Conservation (phyloP, 352 stramenopile species). For the Phytophthora hybrid region DNA sequence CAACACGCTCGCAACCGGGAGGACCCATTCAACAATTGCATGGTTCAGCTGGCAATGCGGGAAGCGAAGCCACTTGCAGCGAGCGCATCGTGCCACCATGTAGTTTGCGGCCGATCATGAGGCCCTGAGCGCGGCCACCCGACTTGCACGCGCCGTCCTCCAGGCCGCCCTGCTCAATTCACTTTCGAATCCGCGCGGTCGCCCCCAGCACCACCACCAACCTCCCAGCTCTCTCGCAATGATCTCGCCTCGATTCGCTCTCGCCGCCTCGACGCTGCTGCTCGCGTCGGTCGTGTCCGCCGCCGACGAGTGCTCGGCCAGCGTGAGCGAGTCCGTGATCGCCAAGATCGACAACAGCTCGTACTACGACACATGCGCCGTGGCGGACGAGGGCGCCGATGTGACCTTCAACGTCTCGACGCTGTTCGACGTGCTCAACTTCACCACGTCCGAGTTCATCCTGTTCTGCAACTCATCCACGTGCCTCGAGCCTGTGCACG, state of each 20-base stretch:
- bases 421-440: constrained; percentile 55
- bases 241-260: constrained; percentile 20
- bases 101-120: neutral
- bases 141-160: neutral
- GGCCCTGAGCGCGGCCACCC: constrained; percentile 2
- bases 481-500: constrained; percentile 63
- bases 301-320: constrained; percentile 43
- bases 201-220: constrained; percentile 22
- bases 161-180: neutral
- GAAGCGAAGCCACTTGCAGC: neutral
- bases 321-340: constrained; percentile 44
- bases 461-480: constrained; percentile 59
- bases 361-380: constrained; percentile 59
- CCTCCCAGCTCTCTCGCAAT: constrained; percentile 11
- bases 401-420: constrained; percentile 56
- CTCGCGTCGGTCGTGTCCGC: constrained; percentile 18
- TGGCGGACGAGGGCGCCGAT: constrained; percentile 39
- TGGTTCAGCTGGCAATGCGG: neutral
- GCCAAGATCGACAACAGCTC: constrained; percentile 55
- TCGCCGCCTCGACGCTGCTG: constrained; percentile 34
- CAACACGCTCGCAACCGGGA: neutral
- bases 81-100: neutral
- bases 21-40: neutral
- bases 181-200: constrained; percentile 25
- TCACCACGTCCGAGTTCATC: constrained; percentile 53